These are phyloP conservation scores for Trichoderma brevicompactum DNA, from an alignment of 2,329 filamentous ascomycete genomes.

Conservation along the genomic window DNA sequence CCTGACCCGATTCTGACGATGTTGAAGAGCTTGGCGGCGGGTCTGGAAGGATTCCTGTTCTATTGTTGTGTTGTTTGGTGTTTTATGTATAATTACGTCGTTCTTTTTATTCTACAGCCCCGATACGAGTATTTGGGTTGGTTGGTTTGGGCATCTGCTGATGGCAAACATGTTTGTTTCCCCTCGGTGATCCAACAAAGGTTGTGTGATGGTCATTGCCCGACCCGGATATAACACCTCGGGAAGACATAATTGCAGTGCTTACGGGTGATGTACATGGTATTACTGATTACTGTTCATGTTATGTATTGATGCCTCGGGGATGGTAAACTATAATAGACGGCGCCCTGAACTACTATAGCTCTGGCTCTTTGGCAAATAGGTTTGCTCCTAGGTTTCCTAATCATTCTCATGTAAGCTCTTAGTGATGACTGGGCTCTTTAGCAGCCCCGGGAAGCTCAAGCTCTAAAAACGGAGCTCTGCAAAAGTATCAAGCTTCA, in stretches of 20 bases:
- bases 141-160: not conserved
- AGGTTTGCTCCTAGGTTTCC: too few species aligned
- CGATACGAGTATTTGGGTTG: not conserved
- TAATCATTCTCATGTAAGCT: not conserved
- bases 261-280: not conserved
- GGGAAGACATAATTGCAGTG: too few species aligned
- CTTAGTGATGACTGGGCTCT: not conserved
- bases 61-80: not conserved
- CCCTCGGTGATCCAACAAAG: not conserved
- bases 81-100: not conserved
- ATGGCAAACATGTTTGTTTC: not conserved
- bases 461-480: too few species aligned
- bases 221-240: not conserved
- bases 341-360: too few species aligned
- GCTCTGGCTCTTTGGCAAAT: too few species aligned
- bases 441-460: too few species aligned
- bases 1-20: constrained; percentile 12
- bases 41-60: too few species aligned
- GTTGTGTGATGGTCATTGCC: not conserved
- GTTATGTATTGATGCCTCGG: too few species aligned
- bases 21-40: too few species aligned
- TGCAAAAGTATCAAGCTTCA: not conserved
- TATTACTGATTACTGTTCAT: not conserved
- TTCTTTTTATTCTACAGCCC: not conserved
- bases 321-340: too few species aligned